Evolutionary conservation across 129 eudicot species (phyloP).

Genomic region (Escallonia rubra): DNA sequence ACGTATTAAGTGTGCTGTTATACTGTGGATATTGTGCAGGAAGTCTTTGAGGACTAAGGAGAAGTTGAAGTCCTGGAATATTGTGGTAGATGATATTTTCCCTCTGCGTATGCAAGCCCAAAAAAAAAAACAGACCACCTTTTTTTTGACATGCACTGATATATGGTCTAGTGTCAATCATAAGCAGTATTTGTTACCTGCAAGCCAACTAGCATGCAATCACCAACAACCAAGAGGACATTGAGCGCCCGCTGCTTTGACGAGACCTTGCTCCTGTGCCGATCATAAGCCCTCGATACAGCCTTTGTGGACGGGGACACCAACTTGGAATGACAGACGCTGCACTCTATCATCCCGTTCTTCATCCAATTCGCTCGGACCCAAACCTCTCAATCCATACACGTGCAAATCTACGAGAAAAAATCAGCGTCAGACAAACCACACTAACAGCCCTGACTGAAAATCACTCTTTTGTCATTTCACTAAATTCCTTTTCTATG

Average conservation of each 20-base stretch:
- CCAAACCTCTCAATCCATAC: slow-evolving; percentile 30
- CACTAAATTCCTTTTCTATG: no score
- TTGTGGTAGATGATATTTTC: no score
- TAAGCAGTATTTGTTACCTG: slow-evolving; percentile 38
- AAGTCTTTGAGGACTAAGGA: no score
- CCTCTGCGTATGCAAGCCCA: no score
- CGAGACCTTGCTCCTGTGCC: slow-evolving; percentile 61
- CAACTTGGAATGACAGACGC: slow-evolving; percentile 95
- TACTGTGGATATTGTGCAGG: no score
- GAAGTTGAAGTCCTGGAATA: no score
- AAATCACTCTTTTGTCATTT: no score
- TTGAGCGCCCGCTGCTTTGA: slow-evolving; percentile 78
- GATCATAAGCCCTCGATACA: slow-evolving; percentile 86
- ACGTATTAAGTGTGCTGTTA: no score
- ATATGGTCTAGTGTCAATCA: no score
- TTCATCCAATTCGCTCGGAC: slow-evolving; percentile 20
- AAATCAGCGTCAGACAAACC: slow-evolving; percentile 7
- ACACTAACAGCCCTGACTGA: background rate
- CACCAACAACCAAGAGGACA: slow-evolving; percentile 84
- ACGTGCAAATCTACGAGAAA: slow-evolving; percentile 11
- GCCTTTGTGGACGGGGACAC: slow-evolving; percentile 55
- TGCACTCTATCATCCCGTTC: slow-evolving; percentile 95
- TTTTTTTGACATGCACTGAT: background rate
- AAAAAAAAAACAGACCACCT: slow-evolving; percentile 2
- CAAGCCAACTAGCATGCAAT: slow-evolving; percentile 87